Base-by-base conservation (phyloP, 257 asterid genomes). In the Datura wrightii region DNA sequence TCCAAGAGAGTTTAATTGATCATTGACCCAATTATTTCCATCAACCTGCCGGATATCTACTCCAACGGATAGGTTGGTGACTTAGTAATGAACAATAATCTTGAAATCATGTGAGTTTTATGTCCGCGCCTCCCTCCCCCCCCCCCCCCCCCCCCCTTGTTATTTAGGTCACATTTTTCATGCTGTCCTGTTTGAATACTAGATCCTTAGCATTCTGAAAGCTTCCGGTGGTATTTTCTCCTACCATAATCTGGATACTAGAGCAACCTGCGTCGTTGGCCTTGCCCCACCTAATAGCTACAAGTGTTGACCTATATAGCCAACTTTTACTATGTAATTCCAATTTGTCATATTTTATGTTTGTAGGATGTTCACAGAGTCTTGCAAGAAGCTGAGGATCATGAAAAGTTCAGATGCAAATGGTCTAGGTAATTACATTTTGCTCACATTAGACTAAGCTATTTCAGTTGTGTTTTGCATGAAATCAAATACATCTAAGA, bases 321-420 rank as follows among this genome's bases (percentile, higher is more conserved):
- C 39, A 8, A 6, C 18, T 63, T 82, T 53, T 13, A 18, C 52
- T 4, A 59, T n/a, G 84, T 39, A n/a, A 31, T 41, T 24, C 52
- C 24, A 7, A 19, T 63, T 82, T 14, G 14, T 74, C 24, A 34
- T 7, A 1, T 34, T 18, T 53, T 48, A 65, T 71, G 86, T 76
- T 84, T 87, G 65, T 83, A 89, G 92, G 63, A 86, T 89, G 92
- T 89, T 87, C 59, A 88, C 86, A 9, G 88, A 78, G 46, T 83
- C 92, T 4, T 89, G 92, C 87, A 89, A 86, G 81, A 88, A 90
- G 86, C 79, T 89, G 81, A 86, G 92, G 87, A 87, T 89, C 70
- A 87, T 86, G 88, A 89, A 87, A 74, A 88, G 92, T 86, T 89
- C 90, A 39, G 90, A 89, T 84, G 89, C 92, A 46, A 88, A 85